Evolutionary conservation across 176 grass and related monocot genomes (phyloP).

Genomic region (Puccinellia tenuiflora): DNA sequence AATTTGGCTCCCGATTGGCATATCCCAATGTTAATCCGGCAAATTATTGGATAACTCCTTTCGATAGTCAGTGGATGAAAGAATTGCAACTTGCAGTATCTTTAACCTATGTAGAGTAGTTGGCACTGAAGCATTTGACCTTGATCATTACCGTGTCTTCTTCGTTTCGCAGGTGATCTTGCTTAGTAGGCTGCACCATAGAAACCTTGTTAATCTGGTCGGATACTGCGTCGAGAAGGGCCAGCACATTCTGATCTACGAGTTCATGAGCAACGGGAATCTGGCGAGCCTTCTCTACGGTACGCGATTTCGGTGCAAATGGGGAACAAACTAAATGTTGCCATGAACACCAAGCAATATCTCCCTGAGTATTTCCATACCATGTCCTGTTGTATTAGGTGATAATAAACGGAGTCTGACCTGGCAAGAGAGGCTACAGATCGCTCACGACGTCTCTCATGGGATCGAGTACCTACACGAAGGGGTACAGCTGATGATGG

Average conservation of each 20-base stretch:
- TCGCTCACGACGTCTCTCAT: constrained; percentile 80
- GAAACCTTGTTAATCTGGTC: constrained; percentile 99
- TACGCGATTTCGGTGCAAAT: no score
- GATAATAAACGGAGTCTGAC: constrained; percentile 69
- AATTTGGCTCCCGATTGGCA: neutral
- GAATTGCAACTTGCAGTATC: neutral
- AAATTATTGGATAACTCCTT: neutral
- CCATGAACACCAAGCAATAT: neutral
- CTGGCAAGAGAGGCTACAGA: constrained; percentile 92
- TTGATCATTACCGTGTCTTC: neutral
- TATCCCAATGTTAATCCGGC: neutral
- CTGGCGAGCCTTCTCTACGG: constrained; percentile 80
- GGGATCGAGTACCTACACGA: constrained; percentile 99
- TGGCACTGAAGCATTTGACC: neutral
- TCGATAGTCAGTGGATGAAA: neutral
- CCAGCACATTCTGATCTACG: constrained; percentile 82
- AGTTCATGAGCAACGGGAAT: constrained; percentile 97
- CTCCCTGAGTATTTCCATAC: neutral
- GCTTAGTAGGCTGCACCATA: constrained; percentile 95
- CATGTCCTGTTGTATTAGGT: constrained; percentile 35
- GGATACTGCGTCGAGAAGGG: constrained; percentile 95
- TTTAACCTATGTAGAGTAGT: constrained; percentile 8
- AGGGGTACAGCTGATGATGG: constrained; percentile 60
- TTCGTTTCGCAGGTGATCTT: constrained; percentile 63
- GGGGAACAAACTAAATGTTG: neutral